Conservation (phyloP, 169 alveolate species). For the Plasmodium sp. region DNA sequence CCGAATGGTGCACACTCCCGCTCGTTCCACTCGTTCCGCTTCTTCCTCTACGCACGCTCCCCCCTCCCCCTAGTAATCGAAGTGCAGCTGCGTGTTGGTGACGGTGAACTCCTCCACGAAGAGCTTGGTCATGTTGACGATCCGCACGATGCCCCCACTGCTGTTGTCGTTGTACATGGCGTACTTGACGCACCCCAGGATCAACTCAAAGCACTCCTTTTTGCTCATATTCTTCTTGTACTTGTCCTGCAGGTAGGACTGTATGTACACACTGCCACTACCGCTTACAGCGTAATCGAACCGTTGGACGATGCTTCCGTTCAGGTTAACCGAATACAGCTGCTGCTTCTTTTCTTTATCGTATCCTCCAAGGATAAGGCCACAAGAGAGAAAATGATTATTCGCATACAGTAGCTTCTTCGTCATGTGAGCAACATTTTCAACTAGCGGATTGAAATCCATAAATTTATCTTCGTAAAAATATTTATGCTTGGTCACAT, state of each 20-base stretch:
- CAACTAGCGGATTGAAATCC: constrained; percentile 78
- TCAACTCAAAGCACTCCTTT: constrained; percentile 89
- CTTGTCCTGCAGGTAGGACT: constrained; percentile 90
- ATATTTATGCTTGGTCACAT: constrained; percentile 52
- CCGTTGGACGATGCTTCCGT: constrained; percentile 90
- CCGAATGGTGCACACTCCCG: neutral
- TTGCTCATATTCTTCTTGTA: constrained; percentile 89
- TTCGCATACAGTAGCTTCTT: constrained; percentile 88
- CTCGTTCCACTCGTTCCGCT: too few species aligned
- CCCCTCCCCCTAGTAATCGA: constrained; percentile 12
- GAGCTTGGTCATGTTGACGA: constrained; percentile 72
- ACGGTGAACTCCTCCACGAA: constrained; percentile 78
- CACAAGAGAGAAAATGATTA: constrained; percentile 89
- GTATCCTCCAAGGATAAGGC: constrained; percentile 93
- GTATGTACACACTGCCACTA: constrained; percentile 93
- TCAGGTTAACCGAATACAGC: constrained; percentile 90
- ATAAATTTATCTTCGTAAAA: constrained; percentile 68
- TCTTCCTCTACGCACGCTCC: neutral
- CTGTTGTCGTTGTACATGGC: constrained; percentile 93
- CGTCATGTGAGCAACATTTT: constrained; percentile 85
- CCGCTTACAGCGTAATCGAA: constrained; percentile 92
- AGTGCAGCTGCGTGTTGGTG: constrained; percentile 27
- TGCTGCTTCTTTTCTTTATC: constrained; percentile 88
- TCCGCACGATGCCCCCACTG: constrained; percentile 94
- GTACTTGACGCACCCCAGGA: constrained; percentile 86